These are phyloP conservation scores for Chionographis japonica DNA, from an alignment of 106 monocot genomes.

Conservation along the genomic window DNA sequence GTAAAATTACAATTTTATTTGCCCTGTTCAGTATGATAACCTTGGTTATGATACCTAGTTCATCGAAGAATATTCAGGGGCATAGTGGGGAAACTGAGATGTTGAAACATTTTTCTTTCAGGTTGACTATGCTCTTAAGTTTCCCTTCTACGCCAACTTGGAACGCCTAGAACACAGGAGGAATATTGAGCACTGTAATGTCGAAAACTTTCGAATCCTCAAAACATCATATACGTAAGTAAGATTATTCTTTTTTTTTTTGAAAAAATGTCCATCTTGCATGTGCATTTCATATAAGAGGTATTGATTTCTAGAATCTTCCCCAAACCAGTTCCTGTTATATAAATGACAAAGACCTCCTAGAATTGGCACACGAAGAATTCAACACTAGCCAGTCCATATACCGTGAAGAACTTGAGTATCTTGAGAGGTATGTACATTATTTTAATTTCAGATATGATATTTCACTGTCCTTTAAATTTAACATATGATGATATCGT, in stretches of 20 bases:
- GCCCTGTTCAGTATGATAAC: too few species aligned
- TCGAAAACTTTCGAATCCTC: slow-evolving; percentile 4
- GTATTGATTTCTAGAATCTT: neutral
- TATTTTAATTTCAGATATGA: neutral
- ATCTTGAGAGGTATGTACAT: slow-evolving; percentile 57
- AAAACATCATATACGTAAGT: slow-evolving; percentile 54
- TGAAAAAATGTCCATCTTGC: neutral
- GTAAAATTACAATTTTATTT: too few species aligned
- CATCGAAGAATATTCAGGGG: too few species aligned
- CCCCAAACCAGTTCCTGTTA: slow-evolving; percentile 14
- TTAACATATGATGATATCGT: slow-evolving; percentile 1
- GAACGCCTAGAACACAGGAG: slow-evolving; percentile 36
- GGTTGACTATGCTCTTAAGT: slow-evolving; percentile 29
- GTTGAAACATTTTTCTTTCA: neutral
- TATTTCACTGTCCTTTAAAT: neutral
- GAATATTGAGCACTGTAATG: slow-evolving; percentile 15
- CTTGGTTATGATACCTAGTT: too few species aligned
- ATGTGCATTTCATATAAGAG: neutral
- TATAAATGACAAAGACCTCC: slow-evolving; percentile 30
- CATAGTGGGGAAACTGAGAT: neutral
- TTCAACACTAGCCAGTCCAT: slow-evolving; percentile 56
- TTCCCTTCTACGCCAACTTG: slow-evolving; percentile 22
- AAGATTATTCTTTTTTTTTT: neutral
- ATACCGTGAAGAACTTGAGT: slow-evolving; percentile 54
- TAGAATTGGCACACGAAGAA: slow-evolving; percentile 50